Conservation (phyloP, 768 basidiomycete genomes). For the Obba rivulosa region DNA sequence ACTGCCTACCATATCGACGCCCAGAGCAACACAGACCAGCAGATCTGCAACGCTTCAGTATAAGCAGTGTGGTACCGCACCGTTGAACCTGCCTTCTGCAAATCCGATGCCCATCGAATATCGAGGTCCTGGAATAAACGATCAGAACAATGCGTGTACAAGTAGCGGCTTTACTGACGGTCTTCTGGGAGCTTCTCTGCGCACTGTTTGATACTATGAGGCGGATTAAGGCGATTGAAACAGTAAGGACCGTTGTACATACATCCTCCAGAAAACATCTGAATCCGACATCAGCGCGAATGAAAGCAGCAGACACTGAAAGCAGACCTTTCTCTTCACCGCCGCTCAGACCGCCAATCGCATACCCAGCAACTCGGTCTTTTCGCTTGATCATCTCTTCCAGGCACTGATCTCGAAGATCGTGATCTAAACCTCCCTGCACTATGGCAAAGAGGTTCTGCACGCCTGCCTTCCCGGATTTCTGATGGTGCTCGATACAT, state of each 20-base stretch:
- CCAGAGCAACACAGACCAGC: conserved; percentile 86
- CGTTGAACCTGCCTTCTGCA: conserved; percentile 64
- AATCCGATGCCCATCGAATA: conserved; percentile 94
- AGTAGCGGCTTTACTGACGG: conserved; percentile 38
- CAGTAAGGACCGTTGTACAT: too few species aligned
- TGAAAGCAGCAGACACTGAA: neutral
- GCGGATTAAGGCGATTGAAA: conserved; percentile 1
- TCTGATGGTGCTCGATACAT: conserved; percentile 72
- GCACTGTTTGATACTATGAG: conserved; percentile 73
- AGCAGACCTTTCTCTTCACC: conserved; percentile 83
- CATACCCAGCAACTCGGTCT: conserved; percentile 80
- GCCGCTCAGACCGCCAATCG: conserved; percentile 86
- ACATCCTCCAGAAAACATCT: conserved; percentile 89
- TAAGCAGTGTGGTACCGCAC: neutral
- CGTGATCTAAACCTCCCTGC: conserved; percentile 77
- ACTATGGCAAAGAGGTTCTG: conserved; percentile 93
- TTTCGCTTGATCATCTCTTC: conserved; percentile 77
- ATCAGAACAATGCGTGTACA: neutral
- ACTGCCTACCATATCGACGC: conserved; percentile 76
- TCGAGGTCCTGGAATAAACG: conserved; percentile 55
- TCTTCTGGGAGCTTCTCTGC: conserved; percentile 73
- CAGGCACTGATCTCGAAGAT: conserved; percentile 69
- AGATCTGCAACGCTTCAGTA: conserved; percentile 48
- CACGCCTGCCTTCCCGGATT: conserved; percentile 52
- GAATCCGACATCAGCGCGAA: neutral